Conservation (phyloP, 140 eudicot species). For the Cichorium intybus region DNA sequence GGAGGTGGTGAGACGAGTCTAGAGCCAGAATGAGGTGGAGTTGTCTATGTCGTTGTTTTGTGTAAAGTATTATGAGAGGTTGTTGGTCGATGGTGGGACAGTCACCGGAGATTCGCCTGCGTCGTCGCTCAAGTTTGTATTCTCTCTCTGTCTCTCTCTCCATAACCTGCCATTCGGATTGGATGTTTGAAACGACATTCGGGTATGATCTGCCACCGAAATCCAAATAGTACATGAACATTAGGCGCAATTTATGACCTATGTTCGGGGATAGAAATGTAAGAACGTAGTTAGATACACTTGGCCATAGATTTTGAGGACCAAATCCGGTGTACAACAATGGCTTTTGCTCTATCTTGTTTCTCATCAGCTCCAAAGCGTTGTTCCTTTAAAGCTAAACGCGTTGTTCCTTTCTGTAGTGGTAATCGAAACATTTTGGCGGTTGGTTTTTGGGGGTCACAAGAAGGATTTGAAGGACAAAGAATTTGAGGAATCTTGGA, state of each 20-base stretch:
- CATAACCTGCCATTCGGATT: conserved; percentile 93
- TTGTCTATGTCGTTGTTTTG: conserved; percentile 77
- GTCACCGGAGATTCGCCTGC: conserved; percentile 49
- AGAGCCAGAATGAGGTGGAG: conserved; percentile 78
- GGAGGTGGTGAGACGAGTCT: conserved; percentile 45
- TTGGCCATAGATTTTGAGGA: conserved; percentile 80
- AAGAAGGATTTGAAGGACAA: conserved; percentile 47
- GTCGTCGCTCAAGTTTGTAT: conserved; percentile 78
- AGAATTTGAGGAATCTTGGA: conserved; percentile 60
- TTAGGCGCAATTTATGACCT: conserved; percentile 36
- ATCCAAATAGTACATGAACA: conserved; percentile 84
- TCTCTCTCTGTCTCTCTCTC: too few relatives aligned
- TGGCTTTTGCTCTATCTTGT: conserved; percentile 41
- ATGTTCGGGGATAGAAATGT: conserved; percentile 49
- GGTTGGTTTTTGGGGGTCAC: conserved; percentile 21
- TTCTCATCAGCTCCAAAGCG: conserved; percentile 73
- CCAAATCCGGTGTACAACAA: conserved; percentile 62
- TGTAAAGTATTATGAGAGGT: conserved; percentile 81
- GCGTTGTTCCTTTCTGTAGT: conserved; percentile 40
- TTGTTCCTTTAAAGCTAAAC: conserved; percentile 75
- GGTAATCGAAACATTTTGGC: not conserved
- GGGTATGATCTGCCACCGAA: conserved; percentile 99
- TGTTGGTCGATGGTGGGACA: conserved; percentile 55
- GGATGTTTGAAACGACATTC: conserved; percentile 71
- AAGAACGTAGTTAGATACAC: conserved; percentile 85